Conservation (phyloP, 257 asterid species). For the Solanum phureja region DNA sequence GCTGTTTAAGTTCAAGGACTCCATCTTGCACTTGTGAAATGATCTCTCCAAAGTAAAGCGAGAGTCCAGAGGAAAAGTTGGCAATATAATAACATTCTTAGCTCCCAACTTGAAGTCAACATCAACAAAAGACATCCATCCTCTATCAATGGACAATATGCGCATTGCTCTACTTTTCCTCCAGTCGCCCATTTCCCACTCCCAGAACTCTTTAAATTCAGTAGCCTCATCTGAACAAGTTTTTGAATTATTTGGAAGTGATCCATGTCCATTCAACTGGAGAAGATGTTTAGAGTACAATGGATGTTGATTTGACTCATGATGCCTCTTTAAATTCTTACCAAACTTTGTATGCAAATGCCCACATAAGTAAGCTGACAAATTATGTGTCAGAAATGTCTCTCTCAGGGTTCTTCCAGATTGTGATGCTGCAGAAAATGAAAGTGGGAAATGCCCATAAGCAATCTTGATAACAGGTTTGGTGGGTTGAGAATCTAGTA, state of each 20-base stretch:
- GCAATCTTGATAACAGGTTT: conserved; percentile 54
- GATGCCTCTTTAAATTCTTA: conserved; percentile 68
- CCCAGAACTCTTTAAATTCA: conserved; percentile 64
- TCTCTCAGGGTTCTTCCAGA: conserved; percentile 69
- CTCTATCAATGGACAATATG: conserved; percentile 72
- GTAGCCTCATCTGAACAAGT: conserved; percentile 25
- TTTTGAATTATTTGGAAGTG: conserved; percentile 11
- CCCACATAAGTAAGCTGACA: conserved; percentile 79
- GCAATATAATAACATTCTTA: conserved; percentile 59
- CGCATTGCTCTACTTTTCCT: conserved; percentile 75
- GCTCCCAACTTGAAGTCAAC: conserved; percentile 46
- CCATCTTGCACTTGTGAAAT: conserved; percentile 24
- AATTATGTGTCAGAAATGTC: conserved; percentile 35
- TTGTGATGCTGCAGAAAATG: conserved; percentile 70
- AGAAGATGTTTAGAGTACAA: conserved; percentile 25
- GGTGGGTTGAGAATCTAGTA: conserved; percentile 42
- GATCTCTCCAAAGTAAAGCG: conserved; percentile 37
- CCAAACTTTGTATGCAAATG: conserved; percentile 84
- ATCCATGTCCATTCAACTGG: conserved; percentile 53
- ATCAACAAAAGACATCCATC: conserved; percentile 66
- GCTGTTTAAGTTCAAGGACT: conserved; percentile 24
- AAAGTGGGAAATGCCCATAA: conserved; percentile 89
- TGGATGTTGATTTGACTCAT: conserved; percentile 24
- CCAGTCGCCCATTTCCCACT: conserved; percentile 98
- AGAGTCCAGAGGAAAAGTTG: conserved; percentile 81